Percentiles rank a stretch among this genome's conserved stretches.
Evolutionary conservation across 2,329 filamentous ascomycete genomes (phyloP).

Genomic region (Colletotrichum endophyticum): DNA sequence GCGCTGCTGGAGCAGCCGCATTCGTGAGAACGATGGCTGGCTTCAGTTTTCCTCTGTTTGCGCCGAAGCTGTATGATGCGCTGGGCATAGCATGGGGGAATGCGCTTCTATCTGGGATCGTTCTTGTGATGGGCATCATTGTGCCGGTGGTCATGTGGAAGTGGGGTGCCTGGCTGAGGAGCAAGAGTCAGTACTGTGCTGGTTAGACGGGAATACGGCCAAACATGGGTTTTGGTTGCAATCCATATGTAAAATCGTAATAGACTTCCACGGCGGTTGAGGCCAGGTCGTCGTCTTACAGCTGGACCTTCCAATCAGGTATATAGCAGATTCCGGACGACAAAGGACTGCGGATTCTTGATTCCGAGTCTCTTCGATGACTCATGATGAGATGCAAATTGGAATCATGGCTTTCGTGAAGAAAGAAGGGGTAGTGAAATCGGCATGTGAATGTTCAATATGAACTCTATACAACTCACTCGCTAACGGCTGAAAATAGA

Average conservation of each 20-base stretch:
- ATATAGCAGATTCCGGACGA: not conserved
- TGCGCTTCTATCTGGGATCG: conserved; percentile 35
- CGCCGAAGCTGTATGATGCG: conserved; percentile 43
- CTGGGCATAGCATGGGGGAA: conserved; percentile 52
- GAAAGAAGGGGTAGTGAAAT: not conserved
- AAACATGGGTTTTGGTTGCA: not conserved
- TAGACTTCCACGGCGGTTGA: not conserved
- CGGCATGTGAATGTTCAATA: not conserved
- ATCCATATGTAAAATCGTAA: rapidly evolving
- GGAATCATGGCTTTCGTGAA: not conserved
- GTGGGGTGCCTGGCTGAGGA: conserved; percentile 23
- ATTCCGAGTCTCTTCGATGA: not conserved
- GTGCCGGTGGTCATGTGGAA: conserved; percentile 24
- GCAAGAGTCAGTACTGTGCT: conserved; percentile 21
- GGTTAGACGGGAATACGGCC: not conserved
- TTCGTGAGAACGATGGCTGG: conserved; percentile 60
- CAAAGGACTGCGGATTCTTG: rapidly evolving
- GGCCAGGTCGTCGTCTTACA: not conserved
- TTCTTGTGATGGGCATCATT: conserved; percentile 18
- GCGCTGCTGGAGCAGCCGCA: conserved; percentile 38
- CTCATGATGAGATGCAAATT: not conserved
- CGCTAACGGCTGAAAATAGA: too few species aligned
- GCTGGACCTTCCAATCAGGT: not conserved
- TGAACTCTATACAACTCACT: not conserved
- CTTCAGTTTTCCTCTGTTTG: conserved; percentile 64